Base-by-base conservation (phyloP, 1,284 basidiomycete genomes). In the Microbotryum scabiosae region DNA sequence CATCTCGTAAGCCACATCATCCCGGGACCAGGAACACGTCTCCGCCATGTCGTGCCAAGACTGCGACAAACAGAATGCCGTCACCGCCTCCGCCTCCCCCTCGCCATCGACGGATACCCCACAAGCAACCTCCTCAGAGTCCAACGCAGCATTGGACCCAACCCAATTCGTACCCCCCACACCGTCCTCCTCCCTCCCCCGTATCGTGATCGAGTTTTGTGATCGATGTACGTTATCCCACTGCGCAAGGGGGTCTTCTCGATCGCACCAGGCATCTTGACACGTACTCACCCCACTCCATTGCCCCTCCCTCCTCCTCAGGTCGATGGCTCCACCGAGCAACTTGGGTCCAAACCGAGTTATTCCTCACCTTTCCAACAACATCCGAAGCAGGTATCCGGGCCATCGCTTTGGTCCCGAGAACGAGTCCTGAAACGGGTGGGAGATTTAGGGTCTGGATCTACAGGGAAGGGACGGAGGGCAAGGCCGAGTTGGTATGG, bases 401-500 rank as follows among this genome's bases (percentile, higher is more conserved):
- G 44, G 78, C 81, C 43, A 83, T 91, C 56, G 81, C 84, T 9
- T 78, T 93, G 59, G 74, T 88, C 30, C 90, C 91, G 18, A 78
- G 84, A 57, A 88, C 84, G 70, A 73, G 83, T 20, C 86, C 88
- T 20, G 89, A 91, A 67, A 88, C 90, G 8, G 86, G 84, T 43
- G 90, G 90, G 25, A 80, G 89, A 28, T 96, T 94, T 74, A 82
- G 90, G 28, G 84, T 93, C 20, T 94, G 90, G 90, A 75, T 93
- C 30, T 81, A 81, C 44, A 26, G 59, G 3, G 5, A 51, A 20
- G 32, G 25, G 5, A 21, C 52, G 10, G 36, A 43, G 36, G 36
- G 36, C 10, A 41, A 41, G 16, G 36, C 36, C 59, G 67, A 67
- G 30, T 54, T 76, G 9, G 71, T 71, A 2, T 76, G 75, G 76